Evolutionary conservation across 1,284 basidiomycete genomes (phyloP).

Genomic region (Cutaneotrichosporon spelunceum): DNA sequence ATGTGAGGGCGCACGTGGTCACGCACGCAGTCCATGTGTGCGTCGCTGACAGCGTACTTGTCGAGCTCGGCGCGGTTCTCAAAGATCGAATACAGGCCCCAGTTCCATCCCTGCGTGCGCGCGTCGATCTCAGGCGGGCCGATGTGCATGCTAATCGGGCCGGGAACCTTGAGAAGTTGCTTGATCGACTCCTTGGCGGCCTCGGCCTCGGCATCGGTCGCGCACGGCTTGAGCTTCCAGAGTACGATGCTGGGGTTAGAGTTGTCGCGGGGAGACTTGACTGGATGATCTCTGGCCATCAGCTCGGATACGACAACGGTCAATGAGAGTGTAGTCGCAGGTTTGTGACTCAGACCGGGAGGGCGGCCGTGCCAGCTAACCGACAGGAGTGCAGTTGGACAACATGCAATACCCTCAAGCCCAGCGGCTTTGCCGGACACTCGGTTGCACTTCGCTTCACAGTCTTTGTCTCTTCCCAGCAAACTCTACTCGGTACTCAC

Average conservation of each 20-base stretch:
- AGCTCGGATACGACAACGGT: not conserved
- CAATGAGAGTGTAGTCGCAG: not conserved
- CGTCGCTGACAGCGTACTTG: slow-evolving; percentile 47
- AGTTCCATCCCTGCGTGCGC: slow-evolving; percentile 48
- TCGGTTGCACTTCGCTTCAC: not conserved
- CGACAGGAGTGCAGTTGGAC: too few relatives aligned
- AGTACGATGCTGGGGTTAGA: slow-evolving; percentile 38
- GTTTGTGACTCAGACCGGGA: not conserved
- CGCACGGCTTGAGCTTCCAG: slow-evolving; percentile 42
- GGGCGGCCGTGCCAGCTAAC: too few relatives aligned
- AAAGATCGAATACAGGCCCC: slow-evolving; percentile 50
- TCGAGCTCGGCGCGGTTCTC: slow-evolving; percentile 38
- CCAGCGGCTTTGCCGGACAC: not conserved
- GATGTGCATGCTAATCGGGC: slow-evolving; percentile 36
- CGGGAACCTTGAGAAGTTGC: slow-evolving; percentile 41
- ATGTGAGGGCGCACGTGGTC: slow-evolving; percentile 44
- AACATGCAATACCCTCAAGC: not conserved
- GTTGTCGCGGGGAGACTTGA: not conserved
- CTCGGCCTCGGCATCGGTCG: slow-evolving; percentile 30
- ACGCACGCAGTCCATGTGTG: slow-evolving; percentile 42
- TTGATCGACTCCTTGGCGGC: slow-evolving; percentile 37
- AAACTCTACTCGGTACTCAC: slow-evolving; percentile 16
- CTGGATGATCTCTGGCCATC: slow-evolving; percentile 43
- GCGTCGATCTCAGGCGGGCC: slow-evolving; percentile 46
- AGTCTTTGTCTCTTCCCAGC: not conserved